Evolutionary conservation across 805 yeast species (phyloP).

Genomic region (Monosporozyma unispora): DNA sequence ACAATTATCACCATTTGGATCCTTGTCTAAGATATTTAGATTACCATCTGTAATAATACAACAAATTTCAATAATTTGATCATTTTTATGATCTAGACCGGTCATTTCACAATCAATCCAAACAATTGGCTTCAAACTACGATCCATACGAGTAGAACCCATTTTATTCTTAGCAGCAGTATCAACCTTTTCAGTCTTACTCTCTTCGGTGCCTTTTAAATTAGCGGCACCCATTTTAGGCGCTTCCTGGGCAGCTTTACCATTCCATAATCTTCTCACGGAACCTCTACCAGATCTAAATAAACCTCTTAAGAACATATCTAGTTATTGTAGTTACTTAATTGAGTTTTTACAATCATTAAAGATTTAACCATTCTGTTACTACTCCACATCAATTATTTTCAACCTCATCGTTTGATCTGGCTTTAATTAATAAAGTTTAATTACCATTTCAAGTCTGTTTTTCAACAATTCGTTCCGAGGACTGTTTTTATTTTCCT

Average conservation of each 20-base stretch:
- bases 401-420: neutral
- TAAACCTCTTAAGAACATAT: neutral
- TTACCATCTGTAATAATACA: constrained; percentile 83
- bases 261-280: neutral
- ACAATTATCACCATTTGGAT: constrained; percentile 37
- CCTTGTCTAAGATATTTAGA: constrained; percentile 54
- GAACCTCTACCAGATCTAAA: neutral
- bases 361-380: too few relatives aligned
- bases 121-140: constrained; percentile 41
- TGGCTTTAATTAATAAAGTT: neutral
- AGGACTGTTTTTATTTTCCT: neutral
- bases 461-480: neutral
- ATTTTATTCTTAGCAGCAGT: neutral
- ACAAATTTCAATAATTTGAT: constrained; percentile 84
- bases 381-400: neutral
- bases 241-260: neutral
- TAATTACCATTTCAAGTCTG: neutral
- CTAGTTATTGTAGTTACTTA: neutral
- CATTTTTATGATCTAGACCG: constrained; percentile 73
- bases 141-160: neutral
- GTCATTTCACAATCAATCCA: constrained; percentile 99
- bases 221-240: neutral
- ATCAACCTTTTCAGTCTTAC: neutral
- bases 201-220: neutral
- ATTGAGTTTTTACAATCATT: too few relatives aligned